A percentile compares a stretch with the other conserved stretches of the same genome.
These are phyloP conservation scores for Geotrichum klebahnii DNA, from an alignment of 1,139 yeast genomes.

Conservation along the genomic window DNA sequence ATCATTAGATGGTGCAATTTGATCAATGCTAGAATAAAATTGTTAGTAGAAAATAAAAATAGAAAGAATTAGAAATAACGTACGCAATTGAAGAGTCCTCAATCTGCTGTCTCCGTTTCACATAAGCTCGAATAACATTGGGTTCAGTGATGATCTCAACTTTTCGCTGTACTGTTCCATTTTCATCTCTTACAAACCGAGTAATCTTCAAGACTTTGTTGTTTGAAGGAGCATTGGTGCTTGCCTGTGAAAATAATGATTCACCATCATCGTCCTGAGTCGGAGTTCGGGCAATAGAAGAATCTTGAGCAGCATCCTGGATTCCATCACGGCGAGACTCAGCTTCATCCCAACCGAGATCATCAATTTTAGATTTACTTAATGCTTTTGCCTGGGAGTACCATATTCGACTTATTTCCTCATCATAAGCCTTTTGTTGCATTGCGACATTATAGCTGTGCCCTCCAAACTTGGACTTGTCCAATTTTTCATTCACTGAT, in stretches of 20 bases:
- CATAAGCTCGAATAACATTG: conserved; percentile 78
- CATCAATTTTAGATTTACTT: conserved; percentile 41
- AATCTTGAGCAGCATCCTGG: conserved; percentile 38
- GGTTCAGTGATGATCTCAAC: conserved; percentile 80
- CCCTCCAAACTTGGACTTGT: conserved; percentile 50
- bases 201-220: conserved; percentile 65
- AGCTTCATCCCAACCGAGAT: conserved; percentile 38
- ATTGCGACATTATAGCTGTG: conserved; percentile 76
- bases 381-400: conserved; percentile 71
- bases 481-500: conserved; percentile 42
- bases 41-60: conserved; percentile 14
- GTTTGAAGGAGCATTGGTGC: conserved; percentile 27
- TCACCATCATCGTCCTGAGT: conserved; percentile 36
- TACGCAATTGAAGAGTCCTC: conserved; percentile 66
- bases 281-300: conserved; percentile 49
- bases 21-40: conserved; percentile 45
- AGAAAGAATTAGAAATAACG: conserved; percentile 9
- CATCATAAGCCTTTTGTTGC: conserved; percentile 89
- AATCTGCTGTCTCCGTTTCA: conserved; percentile 68
- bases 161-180: conserved; percentile 80
- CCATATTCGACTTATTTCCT: conserved; percentile 89
- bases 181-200: conserved; percentile 74
- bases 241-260: conserved; percentile 37
- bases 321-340: conserved; percentile 44
- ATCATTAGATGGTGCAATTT: conserved; percentile 74